Base-by-base conservation (phyloP, 208 protist genomes). In the Leishmania tropica region DNA sequence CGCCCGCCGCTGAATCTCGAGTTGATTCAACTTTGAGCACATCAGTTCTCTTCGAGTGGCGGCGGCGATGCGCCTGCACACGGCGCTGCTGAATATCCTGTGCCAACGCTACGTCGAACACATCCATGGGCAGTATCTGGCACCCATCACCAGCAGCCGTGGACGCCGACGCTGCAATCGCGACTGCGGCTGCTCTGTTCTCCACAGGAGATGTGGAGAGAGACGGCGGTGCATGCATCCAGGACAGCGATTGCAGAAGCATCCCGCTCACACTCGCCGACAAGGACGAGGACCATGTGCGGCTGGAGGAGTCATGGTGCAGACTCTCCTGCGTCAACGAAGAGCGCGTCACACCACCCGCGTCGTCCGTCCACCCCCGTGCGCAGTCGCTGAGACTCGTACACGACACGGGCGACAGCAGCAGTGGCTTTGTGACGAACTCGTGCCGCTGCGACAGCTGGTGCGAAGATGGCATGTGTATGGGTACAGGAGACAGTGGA, bases 91-190 rank as follows among this genome's bases (percentile, higher is more conserved):
- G 71, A 13, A 73, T 53, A 40, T 84, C 81, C 54, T n/a, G 31
- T n/a, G 64, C 81, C 11, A 84, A 56, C 4, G 70, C 81, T 11
- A 81, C 40, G 24, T 84, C 81, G 19, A 84, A 84, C 3, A 78
- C 58, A 54, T 84, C 81, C 76, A 84, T 80, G 35, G 40, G 19
- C 67, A 70, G 21, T 31, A 24, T 31, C 45, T 71, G 8, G 6
- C 15, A 1, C 8, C 35, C 17, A 35, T 28, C 51, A 15, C 45
- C 13, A 42, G 68, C 19, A n/a, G 11, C 19, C 42, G 37, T 42
- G n/a, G 28, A 47, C 21, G 42, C 68, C 42, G 68, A 31, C 17
- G 1, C 64, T 21, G 68, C 13, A 28, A 11, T 31, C 68, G 28
- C 17, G 37, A 0, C 42, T 5, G 24, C 21, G 10, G 24, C 42